phyloP scores from a whole-genome alignment of 371 early-diverging fungal genomes.

The Mortierella sp. region DNA sequence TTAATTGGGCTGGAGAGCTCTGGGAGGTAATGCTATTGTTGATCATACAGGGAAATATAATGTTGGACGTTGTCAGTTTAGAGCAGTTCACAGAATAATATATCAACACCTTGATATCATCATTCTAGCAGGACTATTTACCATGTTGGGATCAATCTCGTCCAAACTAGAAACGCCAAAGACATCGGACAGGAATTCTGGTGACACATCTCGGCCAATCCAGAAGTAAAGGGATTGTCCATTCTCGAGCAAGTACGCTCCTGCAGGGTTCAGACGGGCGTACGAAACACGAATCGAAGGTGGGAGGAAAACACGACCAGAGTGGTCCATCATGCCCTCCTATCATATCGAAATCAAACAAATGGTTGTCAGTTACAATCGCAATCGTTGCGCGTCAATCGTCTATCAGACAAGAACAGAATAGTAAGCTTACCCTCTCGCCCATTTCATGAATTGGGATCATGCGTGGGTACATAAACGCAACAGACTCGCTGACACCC shows the following conservation, averaged over 20 bases:
- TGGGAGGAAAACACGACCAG: slow-evolving; percentile 71
- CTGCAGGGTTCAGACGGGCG: slow-evolving; percentile 77
- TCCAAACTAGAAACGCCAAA: slow-evolving; percentile 86
- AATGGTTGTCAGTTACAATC: background rate
- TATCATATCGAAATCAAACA: background rate
- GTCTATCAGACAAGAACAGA: background rate
- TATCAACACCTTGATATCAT: background rate
- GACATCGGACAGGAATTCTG: slow-evolving; percentile 72
- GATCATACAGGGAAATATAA: slow-evolving; percentile 3
- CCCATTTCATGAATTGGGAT: slow-evolving; percentile 75
- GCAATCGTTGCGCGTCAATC: background rate
- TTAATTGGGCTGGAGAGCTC: slow-evolving; percentile 64
- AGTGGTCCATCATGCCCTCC: slow-evolving; percentile 28
- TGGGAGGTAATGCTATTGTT: slow-evolving; percentile 65
- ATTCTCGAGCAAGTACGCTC: slow-evolving; percentile 89
- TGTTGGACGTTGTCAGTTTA: background rate
- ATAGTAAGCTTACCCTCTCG: slow-evolving; percentile 60
- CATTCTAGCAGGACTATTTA: slow-evolving; percentile 34
- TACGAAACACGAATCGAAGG: slow-evolving; percentile 81
- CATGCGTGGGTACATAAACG: slow-evolving; percentile 90
- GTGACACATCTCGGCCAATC: slow-evolving; percentile 83
- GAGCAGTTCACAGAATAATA: background rate
- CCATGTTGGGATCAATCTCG: slow-evolving; percentile 78
- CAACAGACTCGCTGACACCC: slow-evolving; percentile 75
- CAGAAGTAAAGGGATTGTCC: slow-evolving; percentile 85